These are phyloP conservation scores for Puccinia horiana DNA, from an alignment of 1,284 basidiomycete genomes.

Conservation along the genomic window DNA sequence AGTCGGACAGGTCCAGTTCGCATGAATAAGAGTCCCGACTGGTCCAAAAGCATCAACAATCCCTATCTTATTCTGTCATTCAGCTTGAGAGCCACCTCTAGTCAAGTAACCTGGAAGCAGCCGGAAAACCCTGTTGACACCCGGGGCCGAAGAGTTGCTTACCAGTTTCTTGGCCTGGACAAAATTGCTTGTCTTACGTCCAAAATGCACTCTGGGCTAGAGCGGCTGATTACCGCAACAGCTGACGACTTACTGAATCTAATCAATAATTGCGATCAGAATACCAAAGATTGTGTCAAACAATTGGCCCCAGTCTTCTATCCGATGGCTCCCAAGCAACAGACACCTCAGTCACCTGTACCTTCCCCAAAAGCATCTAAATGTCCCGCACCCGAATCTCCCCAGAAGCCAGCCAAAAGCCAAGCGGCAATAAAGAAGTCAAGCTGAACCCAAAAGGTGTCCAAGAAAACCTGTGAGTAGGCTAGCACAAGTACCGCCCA, in stretches of 20 bases:
- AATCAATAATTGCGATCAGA: neutral
- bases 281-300: neutral
- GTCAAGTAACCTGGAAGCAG: too few relatives aligned
- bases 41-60: too few relatives aligned
- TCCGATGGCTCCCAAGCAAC: too few relatives aligned
- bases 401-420: neutral
- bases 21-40: too few relatives aligned
- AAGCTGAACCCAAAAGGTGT: neutral
- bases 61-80: too few relatives aligned
- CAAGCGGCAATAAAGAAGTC: neutral
- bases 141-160: too few relatives aligned
- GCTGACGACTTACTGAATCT: neutral
- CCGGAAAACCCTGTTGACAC: too few relatives aligned
- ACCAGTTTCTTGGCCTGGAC: neutral
- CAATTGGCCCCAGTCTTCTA: neutral
- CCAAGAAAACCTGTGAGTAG: slow-evolving; percentile 4
- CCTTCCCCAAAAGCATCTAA: neutral
- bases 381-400: neutral
- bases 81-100: too few relatives aligned
- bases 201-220: neutral
- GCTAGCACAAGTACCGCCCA: neutral
- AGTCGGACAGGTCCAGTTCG: too few relatives aligned
- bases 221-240: neutral
- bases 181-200: neutral
- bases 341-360: too few relatives aligned